Evolutionary conservation across 495 filamentous ascomycete species (phyloP), one percentile per base, ranked within the genome.

Genomic region (Xylaria intraflava): DNA sequence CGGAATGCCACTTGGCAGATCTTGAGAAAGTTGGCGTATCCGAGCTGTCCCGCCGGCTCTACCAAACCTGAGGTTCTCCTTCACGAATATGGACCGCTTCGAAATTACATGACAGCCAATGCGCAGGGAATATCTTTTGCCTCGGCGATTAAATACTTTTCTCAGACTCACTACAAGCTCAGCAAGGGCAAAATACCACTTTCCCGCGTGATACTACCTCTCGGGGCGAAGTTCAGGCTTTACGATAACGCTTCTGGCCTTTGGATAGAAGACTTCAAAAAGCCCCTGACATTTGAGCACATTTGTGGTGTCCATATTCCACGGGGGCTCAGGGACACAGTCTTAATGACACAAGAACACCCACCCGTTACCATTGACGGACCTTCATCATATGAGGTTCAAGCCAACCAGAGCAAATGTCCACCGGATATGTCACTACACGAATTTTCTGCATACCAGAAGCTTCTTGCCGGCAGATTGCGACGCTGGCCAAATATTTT

Each of bases 351-450:
- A 9, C 38, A 20, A 27, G 10, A 51, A 8, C 60, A 64, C 36
- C 61, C 62, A 17, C 54, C 57, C 6, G 44, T 55, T n/a, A 55
- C 53, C 1, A 26, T 56, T 0, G 60, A 73, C 19, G 74, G 73
- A 6, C 78, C 71, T 20, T 75, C 77, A 7, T 82, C 75, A 24
- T 78, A 83, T 63, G 65, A 82, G 46, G 61, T 78, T 3, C 69
- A 85, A 29, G 82, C 80, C 1, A 78, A 68, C 23, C 76, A 82
- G 44, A 70, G 61, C 0, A 64, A 66, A 20, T 81, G 78, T 46
- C 78, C 81, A 1, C 31, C 62, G 4, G 61, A 66, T 3, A 46
- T 82, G 16, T 72, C 69, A 23, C 46, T 72, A 1, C 72, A 76
- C 52, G 78, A 82, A 47, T 83, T 75, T 39, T 69, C 69, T 49